Conservation (phyloP, 2,329 filamentous ascomycete genomes). For the Dothideomycetes sp. region DNA sequence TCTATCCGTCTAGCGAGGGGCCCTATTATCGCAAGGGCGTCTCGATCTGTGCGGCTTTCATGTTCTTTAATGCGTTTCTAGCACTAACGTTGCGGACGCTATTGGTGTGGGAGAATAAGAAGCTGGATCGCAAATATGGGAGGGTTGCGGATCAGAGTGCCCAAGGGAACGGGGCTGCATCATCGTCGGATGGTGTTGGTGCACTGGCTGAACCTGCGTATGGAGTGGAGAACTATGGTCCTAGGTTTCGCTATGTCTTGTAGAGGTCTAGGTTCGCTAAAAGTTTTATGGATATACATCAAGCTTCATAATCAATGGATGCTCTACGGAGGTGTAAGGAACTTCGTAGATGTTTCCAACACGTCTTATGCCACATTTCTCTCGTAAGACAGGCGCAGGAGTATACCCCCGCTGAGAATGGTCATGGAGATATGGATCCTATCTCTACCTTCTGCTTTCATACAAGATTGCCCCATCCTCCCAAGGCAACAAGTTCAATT, state of each 20-base stretch:
- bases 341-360: too few species aligned
- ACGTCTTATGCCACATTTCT: too few species aligned
- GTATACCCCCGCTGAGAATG: too few species aligned
- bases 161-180: constrained; percentile 3
- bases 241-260: constrained; percentile 16
- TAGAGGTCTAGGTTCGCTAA: too few species aligned
- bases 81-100: constrained; percentile 42
- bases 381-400: too few species aligned
- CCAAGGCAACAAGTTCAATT: too few species aligned
- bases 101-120: constrained; percentile 47
- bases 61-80: constrained; percentile 45
- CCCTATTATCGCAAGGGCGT: constrained; percentile 44
- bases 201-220: constrained; percentile 4
- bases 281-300: too few species aligned
- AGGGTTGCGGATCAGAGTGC: constrained; percentile 14
- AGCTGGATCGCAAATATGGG: constrained; percentile 40
- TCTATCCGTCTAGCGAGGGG: constrained; percentile 41
- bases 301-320: too few species aligned
- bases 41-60: constrained; percentile 48
- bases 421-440: too few species aligned
- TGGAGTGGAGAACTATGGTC: constrained; percentile 20
- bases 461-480: too few species aligned
- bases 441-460: too few species aligned
- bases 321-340: too few species aligned
- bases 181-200: constrained; percentile 7